phyloP scores from a whole-genome alignment of 805 yeast species.

The Citeromyces nyonsensis region DNA sequence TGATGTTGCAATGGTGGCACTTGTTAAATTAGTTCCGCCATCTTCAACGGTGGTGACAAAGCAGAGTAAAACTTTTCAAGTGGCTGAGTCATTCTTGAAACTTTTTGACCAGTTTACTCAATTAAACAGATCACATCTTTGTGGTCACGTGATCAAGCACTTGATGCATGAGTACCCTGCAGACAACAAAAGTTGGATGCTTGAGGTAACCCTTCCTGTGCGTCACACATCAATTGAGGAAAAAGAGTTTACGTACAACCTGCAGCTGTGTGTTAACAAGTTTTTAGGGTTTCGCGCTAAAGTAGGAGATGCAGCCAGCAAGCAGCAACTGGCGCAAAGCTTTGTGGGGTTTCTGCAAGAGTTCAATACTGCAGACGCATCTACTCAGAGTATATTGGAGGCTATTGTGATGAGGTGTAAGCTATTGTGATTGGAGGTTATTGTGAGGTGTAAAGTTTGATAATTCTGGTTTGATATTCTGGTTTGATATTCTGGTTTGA shows the following conservation, averaged over 20 bases:
- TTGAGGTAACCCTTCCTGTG: slow-evolving; percentile 54
- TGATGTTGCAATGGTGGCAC: slow-evolving; percentile 44
- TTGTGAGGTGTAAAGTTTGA: too few relatives aligned
- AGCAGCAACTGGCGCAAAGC: slow-evolving; percentile 11
- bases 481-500: too few relatives aligned
- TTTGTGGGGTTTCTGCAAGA: slow-evolving; percentile 17
- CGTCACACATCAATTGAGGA: slow-evolving; percentile 28
- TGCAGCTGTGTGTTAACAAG: slow-evolving; percentile 60
- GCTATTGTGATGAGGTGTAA: slow-evolving; percentile 1
- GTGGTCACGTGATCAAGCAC: slow-evolving; percentile 44
- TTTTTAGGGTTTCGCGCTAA: slow-evolving; percentile 40
- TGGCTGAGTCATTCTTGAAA: slow-evolving; percentile 25
- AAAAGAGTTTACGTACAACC: slow-evolving; percentile 33
- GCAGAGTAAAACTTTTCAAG: slow-evolving; percentile 22
- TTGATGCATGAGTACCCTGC: slow-evolving; percentile 25
- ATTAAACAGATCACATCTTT: slow-evolving; percentile 53
- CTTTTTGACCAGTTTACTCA: slow-evolving; percentile 58
- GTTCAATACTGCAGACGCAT: slow-evolving; percentile 5
- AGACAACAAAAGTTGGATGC: slow-evolving; percentile 20
- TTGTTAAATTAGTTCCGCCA: slow-evolving; percentile 14
- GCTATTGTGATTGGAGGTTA: not conserved
- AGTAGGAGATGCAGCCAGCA: slow-evolving; percentile 8
- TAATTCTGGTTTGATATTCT: too few relatives aligned
- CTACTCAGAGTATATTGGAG: not conserved
- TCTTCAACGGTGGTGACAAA: slow-evolving; percentile 11